phyloP scores from a whole-genome alignment of 139 green algal genomes.

The Mesostigma viride region DNA sequence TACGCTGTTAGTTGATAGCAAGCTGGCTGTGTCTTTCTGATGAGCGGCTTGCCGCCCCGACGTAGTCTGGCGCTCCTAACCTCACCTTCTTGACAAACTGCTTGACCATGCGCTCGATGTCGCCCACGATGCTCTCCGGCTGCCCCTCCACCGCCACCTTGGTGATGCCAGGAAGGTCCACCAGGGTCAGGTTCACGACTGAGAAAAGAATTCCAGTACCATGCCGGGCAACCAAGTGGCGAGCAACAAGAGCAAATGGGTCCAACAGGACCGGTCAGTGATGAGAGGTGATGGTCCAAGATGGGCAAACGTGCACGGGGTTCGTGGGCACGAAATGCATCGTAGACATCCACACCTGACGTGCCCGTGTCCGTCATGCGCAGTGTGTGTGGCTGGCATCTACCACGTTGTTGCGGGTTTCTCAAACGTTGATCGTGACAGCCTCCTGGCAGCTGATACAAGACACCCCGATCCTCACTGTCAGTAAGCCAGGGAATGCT shows the following conservation, averaged over 20 bases:
- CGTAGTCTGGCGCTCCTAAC: no score
- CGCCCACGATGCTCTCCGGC: slow-evolving; percentile 77
- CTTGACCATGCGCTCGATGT: slow-evolving; percentile 89
- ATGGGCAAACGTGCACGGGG: not conserved
- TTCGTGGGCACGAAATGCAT: not conserved
- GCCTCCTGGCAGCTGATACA: no score
- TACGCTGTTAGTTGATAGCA: no score
- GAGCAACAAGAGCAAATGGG: no score
- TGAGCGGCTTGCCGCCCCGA: no score
- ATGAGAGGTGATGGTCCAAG: not conserved
- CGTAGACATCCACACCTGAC: not conserved
- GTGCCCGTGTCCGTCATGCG: not conserved
- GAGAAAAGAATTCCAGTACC: no score
- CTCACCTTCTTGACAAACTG: slow-evolving; percentile 25
- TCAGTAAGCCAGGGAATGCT: no score
- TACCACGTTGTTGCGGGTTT: no score
- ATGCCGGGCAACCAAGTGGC: no score
- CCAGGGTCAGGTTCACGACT: slow-evolving; percentile 78
- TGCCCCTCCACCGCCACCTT: slow-evolving; percentile 95
- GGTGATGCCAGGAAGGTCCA: slow-evolving; percentile 93
- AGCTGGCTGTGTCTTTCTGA: no score
- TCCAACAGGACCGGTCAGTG: not conserved
- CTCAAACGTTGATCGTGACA: no score
- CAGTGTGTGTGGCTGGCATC: not conserved
- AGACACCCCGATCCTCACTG: no score